Base-by-base conservation (phyloP, 148 eudicot genomes). In the Selenicereus undatus region DNA sequence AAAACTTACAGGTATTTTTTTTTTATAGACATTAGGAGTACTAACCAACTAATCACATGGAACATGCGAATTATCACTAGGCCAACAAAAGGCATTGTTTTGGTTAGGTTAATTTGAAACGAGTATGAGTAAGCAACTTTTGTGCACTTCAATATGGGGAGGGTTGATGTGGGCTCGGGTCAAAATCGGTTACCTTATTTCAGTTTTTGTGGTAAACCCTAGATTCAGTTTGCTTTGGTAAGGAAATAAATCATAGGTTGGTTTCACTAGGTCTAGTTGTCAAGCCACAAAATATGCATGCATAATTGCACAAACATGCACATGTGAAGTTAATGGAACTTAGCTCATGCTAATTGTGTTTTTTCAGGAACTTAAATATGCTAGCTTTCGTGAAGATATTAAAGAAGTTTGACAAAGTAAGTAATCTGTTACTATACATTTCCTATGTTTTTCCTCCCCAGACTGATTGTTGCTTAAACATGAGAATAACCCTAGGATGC, bases 331-430 rank as follows among this genome's bases (percentile, higher is more conserved):
- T 36, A 21, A 73, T 79, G 79, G 9, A 73, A 86, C 73, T 78
- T n/a, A 51, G 3, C 51, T 65, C 30, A 64, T 79, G 83, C 35
- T 84, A 42, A 80, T 76, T 83, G 51, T 85, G 80, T 76, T 80
- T 83, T 26, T 84, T 66, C 87, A 96, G 99, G 98, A 92, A 92
- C 87, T 86, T 96, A 87, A 96, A 96, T 91, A 89, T 93, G 98
- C 93, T 94, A 83, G 97, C 97, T 75, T 96, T 96, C 72, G 92
- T 79, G 43, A 96, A 94, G 85, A 94, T 96, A 39, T 84, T 96
- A 84, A 90, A 96, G 89, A 96, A 94, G 84, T 89, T 94, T 76
- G 99, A 96, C 90, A 94, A 91, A 89, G 99, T 94, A 86, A 89
- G 98, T 82, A 32, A 71, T 78, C 22, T 75, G 48, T 21, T 81